These are phyloP conservation scores for Melastoma malabathricum DNA, from an alignment of 345 rosid species.

Conservation along the genomic window DNA sequence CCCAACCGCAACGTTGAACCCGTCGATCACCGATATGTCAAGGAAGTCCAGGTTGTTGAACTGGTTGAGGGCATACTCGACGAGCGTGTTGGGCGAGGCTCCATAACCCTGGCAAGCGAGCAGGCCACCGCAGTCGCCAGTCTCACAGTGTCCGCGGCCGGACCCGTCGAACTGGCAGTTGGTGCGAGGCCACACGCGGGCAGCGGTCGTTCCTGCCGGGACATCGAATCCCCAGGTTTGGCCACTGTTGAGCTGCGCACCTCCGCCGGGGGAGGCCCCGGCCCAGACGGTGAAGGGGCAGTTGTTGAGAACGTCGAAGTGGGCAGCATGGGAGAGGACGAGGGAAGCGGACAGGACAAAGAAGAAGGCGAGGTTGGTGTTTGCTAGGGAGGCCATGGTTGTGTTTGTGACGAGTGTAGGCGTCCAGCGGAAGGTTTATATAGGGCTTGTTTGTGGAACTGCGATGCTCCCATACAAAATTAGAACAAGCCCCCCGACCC, in stretches of 20 bases:
- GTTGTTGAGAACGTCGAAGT: no score
- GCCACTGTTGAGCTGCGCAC: conserved; percentile 10
- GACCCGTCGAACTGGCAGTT: conserved; percentile 15
- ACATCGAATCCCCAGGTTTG: no score
- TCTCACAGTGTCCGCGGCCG: conserved; percentile 15
- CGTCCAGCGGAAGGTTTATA: no score
- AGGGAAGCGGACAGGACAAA: no score
- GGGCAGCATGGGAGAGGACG: no score
- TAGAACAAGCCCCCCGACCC: no score
- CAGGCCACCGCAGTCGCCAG: conserved; percentile 14
- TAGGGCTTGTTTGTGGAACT: no score
- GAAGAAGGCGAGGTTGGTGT: no score
- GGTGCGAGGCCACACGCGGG: conserved; percentile 19
- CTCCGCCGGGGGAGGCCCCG: conserved; percentile 17
- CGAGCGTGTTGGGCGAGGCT: conserved; percentile 14
- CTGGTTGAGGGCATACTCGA: conserved; percentile 20
- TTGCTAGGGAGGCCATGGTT: no score
- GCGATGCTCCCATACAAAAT: no score
- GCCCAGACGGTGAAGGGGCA: conserved; percentile 11
- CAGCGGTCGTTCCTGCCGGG: conserved; percentile 9
- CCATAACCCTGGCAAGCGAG: conserved; percentile 14
- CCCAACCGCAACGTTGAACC: conserved; percentile 24
- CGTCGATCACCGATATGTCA: conserved; percentile 20
- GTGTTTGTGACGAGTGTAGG: no score
- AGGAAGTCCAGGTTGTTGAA: conserved; percentile 14